Percentiles rank a stretch among this genome's conserved stretches.
These are phyloP conservation scores for Cylindrodendrum hubeiense DNA, from an alignment of 2,329 filamentous ascomycete genomes.

Conservation along the genomic window DNA sequence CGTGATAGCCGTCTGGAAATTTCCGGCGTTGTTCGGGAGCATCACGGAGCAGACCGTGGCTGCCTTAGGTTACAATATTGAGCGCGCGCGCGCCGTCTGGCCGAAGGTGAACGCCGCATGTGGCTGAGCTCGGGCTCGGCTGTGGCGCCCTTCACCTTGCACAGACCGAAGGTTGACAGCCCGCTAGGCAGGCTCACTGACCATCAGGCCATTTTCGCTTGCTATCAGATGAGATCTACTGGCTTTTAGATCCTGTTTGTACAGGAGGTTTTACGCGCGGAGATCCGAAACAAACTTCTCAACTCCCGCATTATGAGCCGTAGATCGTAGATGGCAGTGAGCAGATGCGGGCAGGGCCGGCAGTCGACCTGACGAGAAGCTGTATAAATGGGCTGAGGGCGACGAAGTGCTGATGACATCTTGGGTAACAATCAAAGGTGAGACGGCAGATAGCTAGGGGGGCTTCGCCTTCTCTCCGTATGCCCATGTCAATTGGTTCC, in stretches of 20 bases:
- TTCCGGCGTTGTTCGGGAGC: conserved; percentile 51
- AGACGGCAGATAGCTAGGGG: background rate
- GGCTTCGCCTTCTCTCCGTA: background rate
- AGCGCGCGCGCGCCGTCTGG: background rate
- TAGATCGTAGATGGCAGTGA: conserved; percentile 7
- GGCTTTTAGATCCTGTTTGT: conserved; percentile 1
- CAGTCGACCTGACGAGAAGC: conserved; percentile 16
- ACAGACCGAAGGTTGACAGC: background rate
- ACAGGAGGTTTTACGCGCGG: background rate
- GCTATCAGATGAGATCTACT: conserved; percentile 5
- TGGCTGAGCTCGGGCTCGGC: conserved; percentile 29
- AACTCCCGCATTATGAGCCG: conserved; percentile 11
- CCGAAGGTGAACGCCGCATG: conserved; percentile 21
- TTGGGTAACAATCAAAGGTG: background rate
- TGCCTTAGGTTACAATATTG: conserved; percentile 49
- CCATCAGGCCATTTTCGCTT: conserved; percentile 25
- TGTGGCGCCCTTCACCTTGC: conserved; percentile 28
- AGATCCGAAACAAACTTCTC: conserved; percentile 9
- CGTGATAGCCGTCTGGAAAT: conserved; percentile 50
- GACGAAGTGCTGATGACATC: conserved; percentile 1
- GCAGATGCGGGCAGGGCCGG: conserved; percentile 22
- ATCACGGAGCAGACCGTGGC: conserved; percentile 43
- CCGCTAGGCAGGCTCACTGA: background rate
- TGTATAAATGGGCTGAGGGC: conserved; percentile 20
- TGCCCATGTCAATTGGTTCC: background rate